A percentile compares a stretch with the other conserved stretches of the same genome.
These are phyloP conservation scores for Mycena belliarum DNA, from an alignment of 768 basidiomycete genomes.

Conservation along the genomic window DNA sequence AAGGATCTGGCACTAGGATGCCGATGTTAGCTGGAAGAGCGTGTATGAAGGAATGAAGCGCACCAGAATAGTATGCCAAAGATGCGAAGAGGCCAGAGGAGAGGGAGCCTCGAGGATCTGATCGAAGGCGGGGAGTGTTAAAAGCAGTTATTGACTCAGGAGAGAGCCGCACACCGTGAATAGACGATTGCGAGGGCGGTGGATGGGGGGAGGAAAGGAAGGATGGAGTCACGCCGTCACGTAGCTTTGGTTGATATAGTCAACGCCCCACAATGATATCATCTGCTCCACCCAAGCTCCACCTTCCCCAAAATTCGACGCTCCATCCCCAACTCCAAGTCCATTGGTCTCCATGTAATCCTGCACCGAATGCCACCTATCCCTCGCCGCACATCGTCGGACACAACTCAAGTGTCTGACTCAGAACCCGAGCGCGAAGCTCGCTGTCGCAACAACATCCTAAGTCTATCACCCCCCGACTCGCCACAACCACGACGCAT, in stretches of 20 bases:
- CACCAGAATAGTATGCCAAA: too few species aligned
- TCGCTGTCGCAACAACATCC: background rate
- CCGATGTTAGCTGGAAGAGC: too few species aligned
- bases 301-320: background rate
- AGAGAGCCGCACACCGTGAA: too few species aligned
- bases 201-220: background rate
- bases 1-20: too few species aligned
- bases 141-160: too few species aligned
- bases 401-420: background rate
- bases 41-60: too few species aligned
- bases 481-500: background rate
- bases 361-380: background rate
- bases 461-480: background rate
- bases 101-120: too few species aligned
- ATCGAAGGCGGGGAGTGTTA: too few species aligned
- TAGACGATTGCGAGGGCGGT: background rate
- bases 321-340: too few species aligned
- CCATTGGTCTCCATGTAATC: background rate
- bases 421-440: background rate
- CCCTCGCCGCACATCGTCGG: background rate
- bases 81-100: too few species aligned
- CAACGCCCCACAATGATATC: background rate
- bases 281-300: background rate
- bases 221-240: background rate
- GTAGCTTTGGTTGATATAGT: background rate